Conservation (phyloP, 768 basidiomycete genomes). For the Xerocomellus intermedius region DNA sequence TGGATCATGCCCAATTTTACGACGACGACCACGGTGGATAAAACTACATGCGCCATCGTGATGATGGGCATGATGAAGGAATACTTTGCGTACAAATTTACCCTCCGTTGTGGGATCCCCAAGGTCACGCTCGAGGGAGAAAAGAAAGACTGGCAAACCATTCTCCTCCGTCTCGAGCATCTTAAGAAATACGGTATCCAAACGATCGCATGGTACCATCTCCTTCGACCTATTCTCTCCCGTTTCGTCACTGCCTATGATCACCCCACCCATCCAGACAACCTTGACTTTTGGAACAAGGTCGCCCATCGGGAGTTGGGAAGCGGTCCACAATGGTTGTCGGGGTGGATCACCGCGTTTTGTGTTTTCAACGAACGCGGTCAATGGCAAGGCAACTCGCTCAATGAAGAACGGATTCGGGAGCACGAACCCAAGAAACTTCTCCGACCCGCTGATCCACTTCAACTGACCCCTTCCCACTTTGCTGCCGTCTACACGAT, state of each 20-base stretch:
- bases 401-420: conserved; percentile 29
- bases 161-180: conserved; percentile 38
- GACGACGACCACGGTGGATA: conserved; percentile 43
- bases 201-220: conserved; percentile 38
- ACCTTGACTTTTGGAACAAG: conserved; percentile 40
- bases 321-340: conserved; percentile 33
- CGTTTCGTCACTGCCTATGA: conserved; percentile 39
- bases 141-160: conserved; percentile 38
- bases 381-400: conserved; percentile 31
- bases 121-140: conserved; percentile 44
- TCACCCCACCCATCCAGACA: conserved; percentile 25
- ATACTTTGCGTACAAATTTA: conserved; percentile 38
- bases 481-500: conserved; percentile 28
- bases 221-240: conserved; percentile 40
- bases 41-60: conserved; percentile 36
- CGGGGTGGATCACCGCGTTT: conserved; percentile 42
- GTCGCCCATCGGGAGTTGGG: conserved; percentile 29
- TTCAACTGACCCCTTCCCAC: conserved; percentile 23
- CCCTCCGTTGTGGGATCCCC: conserved; percentile 40
- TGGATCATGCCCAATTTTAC: conserved; percentile 46
- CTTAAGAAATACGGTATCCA: conserved; percentile 37
- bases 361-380: conserved; percentile 34
- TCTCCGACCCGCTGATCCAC: conserved; percentile 28
- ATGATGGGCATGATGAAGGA: conserved; percentile 44
- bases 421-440: conserved; percentile 33